These are phyloP conservation scores for Rosa lucieae DNA, from an alignment of 306 rosid species.

Conservation along the genomic window DNA sequence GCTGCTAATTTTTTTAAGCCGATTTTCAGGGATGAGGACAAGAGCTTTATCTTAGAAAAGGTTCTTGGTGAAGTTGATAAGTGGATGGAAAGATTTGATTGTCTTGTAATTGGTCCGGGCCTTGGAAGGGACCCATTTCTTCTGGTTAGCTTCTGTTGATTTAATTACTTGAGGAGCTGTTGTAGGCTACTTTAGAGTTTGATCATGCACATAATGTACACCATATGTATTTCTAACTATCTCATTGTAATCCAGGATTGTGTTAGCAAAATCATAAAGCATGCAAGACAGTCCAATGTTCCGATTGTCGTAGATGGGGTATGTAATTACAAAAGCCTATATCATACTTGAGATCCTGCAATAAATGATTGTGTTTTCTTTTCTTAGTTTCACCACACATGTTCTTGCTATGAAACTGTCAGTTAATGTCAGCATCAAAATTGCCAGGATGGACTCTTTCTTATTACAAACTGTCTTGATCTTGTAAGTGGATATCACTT, in stretches of 20 bases:
- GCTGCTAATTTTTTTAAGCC: conserved; percentile 21
- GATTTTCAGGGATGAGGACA: conserved; percentile 71
- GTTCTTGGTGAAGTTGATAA: conserved; percentile 77
- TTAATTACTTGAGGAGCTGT: conserved; percentile 11
- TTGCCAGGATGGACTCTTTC: conserved; percentile 87
- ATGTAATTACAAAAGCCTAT: conserved; percentile 28
- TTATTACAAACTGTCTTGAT: conserved; percentile 66
- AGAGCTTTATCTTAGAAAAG: conserved; percentile 39
- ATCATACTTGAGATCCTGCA: conserved; percentile 10
- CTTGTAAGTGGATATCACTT: conserved; percentile 77
- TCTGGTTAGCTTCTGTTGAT: conserved; percentile 46
- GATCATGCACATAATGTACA: not conserved
- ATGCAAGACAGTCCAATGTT: conserved; percentile 64
- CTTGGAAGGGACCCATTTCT: conserved; percentile 95
- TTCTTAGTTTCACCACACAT: conserved; percentile 6
- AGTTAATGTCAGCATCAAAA: conserved; percentile 10
- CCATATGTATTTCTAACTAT: conserved; percentile 26
- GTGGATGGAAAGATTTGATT: conserved; percentile 89
- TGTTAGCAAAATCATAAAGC: conserved; percentile 71
- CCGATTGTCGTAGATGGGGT: conserved; percentile 90
- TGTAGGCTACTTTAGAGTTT: conserved; percentile 17
- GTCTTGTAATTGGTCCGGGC: conserved; percentile 95
- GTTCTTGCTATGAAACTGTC: conserved; percentile 10
- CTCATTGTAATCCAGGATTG: conserved; percentile 49
- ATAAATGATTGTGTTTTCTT: not conserved